A percentile compares a stretch with the other conserved stretches of the same genome.
phyloP scores from a whole-genome alignment of 805 yeast genomes.

The Torulaspora gathmanii region DNA sequence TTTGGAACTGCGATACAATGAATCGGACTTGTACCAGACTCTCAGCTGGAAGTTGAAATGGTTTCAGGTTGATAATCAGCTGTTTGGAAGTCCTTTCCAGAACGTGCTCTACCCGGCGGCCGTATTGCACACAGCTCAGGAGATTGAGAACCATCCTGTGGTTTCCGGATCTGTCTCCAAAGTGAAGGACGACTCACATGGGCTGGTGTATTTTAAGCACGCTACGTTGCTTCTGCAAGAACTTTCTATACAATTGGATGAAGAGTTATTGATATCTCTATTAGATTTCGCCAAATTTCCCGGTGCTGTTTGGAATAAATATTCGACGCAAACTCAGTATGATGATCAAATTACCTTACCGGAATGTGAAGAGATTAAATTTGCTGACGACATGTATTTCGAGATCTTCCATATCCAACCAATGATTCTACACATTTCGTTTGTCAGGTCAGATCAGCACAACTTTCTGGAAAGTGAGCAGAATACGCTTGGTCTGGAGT shows the following conservation, averaged over 20 bases:
- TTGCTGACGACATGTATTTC: slow-evolving; percentile 76
- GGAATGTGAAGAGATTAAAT: slow-evolving; percentile 52
- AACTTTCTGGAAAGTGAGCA: slow-evolving; percentile 57
- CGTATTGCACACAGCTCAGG: slow-evolving; percentile 76
- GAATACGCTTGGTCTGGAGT: slow-evolving; percentile 17
- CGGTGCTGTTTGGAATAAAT: slow-evolving; percentile 71
- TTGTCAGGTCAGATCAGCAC: slow-evolving; percentile 79
- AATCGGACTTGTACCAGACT: slow-evolving; percentile 79
- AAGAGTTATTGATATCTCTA: slow-evolving; percentile 79
- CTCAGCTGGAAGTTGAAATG: slow-evolving; percentile 79
- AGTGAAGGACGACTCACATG: slow-evolving; percentile 85
- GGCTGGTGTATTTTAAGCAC: slow-evolving; percentile 83
- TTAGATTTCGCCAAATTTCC: slow-evolving; percentile 77
- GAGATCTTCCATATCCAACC: slow-evolving; percentile 94
- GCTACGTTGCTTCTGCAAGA: slow-evolving; percentile 88
- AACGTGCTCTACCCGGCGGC: slow-evolving; percentile 86
- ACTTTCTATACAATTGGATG: slow-evolving; percentile 88
- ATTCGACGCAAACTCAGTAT: slow-evolving; percentile 42
- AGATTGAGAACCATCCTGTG: slow-evolving; percentile 84
- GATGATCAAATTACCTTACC: slow-evolving; percentile 71
- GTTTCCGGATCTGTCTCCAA: slow-evolving; percentile 79
- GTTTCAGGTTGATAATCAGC: slow-evolving; percentile 91
- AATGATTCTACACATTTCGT: slow-evolving; percentile 78
- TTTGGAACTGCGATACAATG: slow-evolving; percentile 71
- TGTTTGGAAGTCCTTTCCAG: slow-evolving; percentile 84